A percentile compares a stretch with the other conserved stretches of the same genome.
Evolutionary conservation across 768 basidiomycete genomes (phyloP).

Genomic region (Wakefieldia striispora): DNA sequence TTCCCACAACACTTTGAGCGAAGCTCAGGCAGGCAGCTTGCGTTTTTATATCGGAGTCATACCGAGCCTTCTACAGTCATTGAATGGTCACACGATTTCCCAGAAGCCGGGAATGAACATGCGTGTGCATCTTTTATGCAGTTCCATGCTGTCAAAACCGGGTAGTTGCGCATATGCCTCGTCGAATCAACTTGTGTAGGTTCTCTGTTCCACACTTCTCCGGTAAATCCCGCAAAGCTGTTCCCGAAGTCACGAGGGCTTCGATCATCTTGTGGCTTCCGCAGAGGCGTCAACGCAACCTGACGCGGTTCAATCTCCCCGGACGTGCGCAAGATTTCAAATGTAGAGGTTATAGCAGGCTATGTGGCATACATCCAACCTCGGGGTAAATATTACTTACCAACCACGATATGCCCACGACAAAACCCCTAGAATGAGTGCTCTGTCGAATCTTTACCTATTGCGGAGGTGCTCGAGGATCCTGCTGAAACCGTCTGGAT

Average conservation of each 20-base stretch:
- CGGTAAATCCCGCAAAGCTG: no score
- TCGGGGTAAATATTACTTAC: background rate
- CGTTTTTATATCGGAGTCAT: background rate
- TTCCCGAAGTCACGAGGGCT: background rate
- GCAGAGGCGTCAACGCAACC: background rate
- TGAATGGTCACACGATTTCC: background rate
- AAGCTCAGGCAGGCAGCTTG: background rate
- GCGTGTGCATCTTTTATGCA: conserved; percentile 3
- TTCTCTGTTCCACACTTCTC: no score
- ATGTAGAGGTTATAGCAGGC: background rate
- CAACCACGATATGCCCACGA: background rate
- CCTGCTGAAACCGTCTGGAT: conserved; percentile 81
- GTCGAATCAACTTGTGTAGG: background rate
- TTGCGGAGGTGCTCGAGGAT: conserved; percentile 80
- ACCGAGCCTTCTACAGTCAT: no score
- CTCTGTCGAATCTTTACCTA: conserved; percentile 89
- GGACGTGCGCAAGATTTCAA: background rate
- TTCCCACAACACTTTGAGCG: conserved; percentile 8
- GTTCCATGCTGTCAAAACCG: background rate
- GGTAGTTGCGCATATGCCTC: background rate
- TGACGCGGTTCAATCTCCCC: conserved; percentile 7
- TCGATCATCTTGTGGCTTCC: conserved; percentile 5
- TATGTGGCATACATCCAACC: conserved; percentile 4
- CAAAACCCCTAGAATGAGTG: conserved; percentile 58
- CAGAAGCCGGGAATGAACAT: background rate